phyloP scores from a whole-genome alignment of 306 rosid genomes.

The Neltuma alba region DNA sequence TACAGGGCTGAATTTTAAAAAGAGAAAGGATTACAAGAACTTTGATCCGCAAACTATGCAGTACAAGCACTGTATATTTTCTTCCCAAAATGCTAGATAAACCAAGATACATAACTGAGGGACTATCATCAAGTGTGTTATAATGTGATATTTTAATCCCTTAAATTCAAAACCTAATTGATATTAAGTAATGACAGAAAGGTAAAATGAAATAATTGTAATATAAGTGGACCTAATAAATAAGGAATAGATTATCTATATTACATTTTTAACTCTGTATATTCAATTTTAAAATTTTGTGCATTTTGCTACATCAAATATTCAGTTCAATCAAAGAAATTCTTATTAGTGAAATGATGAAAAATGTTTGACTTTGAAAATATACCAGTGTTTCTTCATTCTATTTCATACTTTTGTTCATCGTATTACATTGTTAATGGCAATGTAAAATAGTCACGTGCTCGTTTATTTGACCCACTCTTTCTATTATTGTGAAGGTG shows the following conservation, averaged over 20 bases:
- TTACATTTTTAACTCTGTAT: background rate
- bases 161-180: background rate
- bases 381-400: background rate
- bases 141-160: background rate
- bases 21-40: background rate
- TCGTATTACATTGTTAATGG: background rate
- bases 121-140: background rate
- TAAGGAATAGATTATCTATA: background rate
- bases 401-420: background rate
- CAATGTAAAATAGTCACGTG: background rate
- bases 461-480: conserved; percentile 1
- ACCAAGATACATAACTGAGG: background rate
- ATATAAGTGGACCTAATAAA: background rate
- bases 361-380: background rate
- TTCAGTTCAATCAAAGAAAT: background rate
- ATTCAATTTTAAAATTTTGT: background rate
- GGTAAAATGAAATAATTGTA: background rate
- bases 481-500: conserved; percentile 52
- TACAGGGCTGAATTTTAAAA: background rate
- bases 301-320: background rate
- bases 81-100: background rate
- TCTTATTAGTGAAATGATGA: too few relatives aligned
- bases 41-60: background rate
- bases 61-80: background rate
- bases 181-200: background rate